Conservation (phyloP, 441 rosid genomes). For the Eruca vesicaria region DNA sequence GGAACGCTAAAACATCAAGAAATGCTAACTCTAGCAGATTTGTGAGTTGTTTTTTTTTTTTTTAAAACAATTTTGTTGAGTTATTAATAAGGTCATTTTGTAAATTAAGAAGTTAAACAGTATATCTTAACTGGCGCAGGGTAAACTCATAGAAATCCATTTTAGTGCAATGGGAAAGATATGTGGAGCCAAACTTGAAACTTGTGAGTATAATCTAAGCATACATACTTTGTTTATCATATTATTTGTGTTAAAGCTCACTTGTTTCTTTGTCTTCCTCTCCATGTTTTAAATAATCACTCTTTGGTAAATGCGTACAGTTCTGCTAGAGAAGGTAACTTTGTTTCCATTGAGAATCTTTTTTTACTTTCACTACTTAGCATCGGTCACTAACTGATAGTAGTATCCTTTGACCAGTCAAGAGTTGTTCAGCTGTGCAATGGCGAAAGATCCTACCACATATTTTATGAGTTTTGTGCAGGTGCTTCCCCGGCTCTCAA, state of each 20-base stretch:
- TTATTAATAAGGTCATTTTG: too few species aligned
- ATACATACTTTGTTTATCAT: constrained; percentile 15
- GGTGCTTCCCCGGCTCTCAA: constrained; percentile 87
- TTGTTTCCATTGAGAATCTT: constrained; percentile 21
- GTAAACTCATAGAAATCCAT: constrained; percentile 87
- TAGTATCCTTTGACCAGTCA: constrained; percentile 61
- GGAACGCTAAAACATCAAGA: constrained; percentile 94
- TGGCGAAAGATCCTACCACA: constrained; percentile 93
- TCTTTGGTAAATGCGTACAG: constrained; percentile 37
- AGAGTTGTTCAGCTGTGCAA: constrained; percentile 87
- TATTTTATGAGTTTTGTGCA: constrained; percentile 93
- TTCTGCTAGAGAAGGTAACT: constrained; percentile 91
- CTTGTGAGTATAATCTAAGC: constrained; percentile 58
- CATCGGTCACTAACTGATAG: constrained; percentile 34
- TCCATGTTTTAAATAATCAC: constrained; percentile 26
- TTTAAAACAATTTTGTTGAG: background rate
- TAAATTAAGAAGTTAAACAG: background rate
- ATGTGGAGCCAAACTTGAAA: constrained; percentile 81
- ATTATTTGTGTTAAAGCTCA: constrained; percentile 30
- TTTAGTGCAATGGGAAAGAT: constrained; percentile 82
- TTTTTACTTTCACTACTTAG: constrained; percentile 23
- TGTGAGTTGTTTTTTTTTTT: constrained; percentile 47
- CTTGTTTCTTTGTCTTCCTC: constrained; percentile 35
- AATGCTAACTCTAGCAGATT: constrained; percentile 96
- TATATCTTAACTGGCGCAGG: constrained; percentile 34